phyloP scores from a whole-genome alignment of 306 rosid species.

The Gillenia trifoliata region DNA sequence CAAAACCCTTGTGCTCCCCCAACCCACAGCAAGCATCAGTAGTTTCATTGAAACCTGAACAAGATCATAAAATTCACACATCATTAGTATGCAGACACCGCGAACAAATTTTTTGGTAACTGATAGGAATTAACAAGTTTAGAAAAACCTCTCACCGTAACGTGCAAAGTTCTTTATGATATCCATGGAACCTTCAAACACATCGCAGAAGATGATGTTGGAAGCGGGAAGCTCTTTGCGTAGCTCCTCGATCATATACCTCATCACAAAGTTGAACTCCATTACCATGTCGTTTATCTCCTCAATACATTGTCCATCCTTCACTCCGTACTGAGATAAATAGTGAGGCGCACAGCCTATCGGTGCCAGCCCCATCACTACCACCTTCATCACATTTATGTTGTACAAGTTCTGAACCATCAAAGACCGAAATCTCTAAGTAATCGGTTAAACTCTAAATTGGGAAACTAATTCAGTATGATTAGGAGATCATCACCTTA shows the following conservation, averaged over 20 bases:
- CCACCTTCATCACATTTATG: conserved; percentile 62
- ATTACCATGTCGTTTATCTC: conserved; percentile 71
- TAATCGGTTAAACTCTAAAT: neutral
- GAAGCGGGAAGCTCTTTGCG: conserved; percentile 46
- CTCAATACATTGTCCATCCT: conserved; percentile 64
- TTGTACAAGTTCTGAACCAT: conserved; percentile 67
- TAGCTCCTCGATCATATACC: conserved; percentile 62
- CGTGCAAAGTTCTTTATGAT: conserved; percentile 55
- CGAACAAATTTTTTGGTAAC: neutral
- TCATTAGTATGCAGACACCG: conserved; percentile 6
- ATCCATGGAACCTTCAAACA: conserved; percentile 72
- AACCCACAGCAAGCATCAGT: conserved; percentile 83
- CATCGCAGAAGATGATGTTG: conserved; percentile 66
- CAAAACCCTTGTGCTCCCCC: conserved; percentile 79
- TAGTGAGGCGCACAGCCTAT: conserved; percentile 89
- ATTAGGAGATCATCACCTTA: conserved; percentile 30
- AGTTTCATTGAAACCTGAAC: conserved; percentile 67
- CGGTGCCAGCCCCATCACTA: conserved; percentile 81
- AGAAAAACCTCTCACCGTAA: conserved; percentile 44
- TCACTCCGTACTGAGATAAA: conserved; percentile 53
- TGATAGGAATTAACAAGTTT: neutral
- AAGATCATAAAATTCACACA: conserved; percentile 10
- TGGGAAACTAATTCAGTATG: neutral
- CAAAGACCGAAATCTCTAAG: neutral
- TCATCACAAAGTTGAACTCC: conserved; percentile 77